These are phyloP conservation scores for Colletotrichum australisinense DNA, from an alignment of 2,329 filamentous ascomycete species.

Conservation along the genomic window DNA sequence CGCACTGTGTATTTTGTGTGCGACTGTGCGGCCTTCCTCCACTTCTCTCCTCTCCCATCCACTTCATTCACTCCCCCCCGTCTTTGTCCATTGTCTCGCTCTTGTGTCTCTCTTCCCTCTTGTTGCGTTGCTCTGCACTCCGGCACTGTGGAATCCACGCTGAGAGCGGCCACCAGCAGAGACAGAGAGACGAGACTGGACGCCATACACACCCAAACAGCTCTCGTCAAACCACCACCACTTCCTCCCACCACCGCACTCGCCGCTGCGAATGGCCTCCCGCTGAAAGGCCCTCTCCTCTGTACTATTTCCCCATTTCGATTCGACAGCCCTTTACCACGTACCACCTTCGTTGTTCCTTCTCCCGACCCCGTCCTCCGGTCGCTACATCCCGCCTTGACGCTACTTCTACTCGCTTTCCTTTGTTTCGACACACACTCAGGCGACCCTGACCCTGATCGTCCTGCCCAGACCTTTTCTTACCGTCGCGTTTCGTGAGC, in stretches of 20 bases:
- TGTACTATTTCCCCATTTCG: constrained; percentile 3
- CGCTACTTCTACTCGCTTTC: constrained; percentile 18
- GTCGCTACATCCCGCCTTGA: constrained; percentile 14
- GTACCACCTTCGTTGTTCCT: constrained; percentile 21
- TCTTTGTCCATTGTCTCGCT: constrained; percentile 1
- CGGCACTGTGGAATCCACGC: constrained; percentile 33
- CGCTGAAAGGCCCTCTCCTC: constrained; percentile 19
- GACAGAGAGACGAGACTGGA: constrained; percentile 7
- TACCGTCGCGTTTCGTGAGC: constrained; percentile 26
- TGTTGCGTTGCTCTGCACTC: constrained; percentile 4
- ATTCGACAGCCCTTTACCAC: background rate
- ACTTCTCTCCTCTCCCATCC: constrained; percentile 11
- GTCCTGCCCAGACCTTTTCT: background rate
- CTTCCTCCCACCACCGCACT: background rate
- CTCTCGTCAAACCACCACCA: background rate
- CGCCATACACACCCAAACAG: background rate
- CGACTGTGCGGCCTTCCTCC: constrained; percentile 1
- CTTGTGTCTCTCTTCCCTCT: background rate
- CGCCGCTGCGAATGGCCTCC: constrained; percentile 23
- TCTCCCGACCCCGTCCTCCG: constrained; percentile 23
- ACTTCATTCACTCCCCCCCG: constrained; percentile 17
- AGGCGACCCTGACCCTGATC: constrained; percentile 3
- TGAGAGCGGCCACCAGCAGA: constrained; percentile 23
- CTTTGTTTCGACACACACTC: constrained; percentile 26
- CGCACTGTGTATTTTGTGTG: background rate